These are phyloP conservation scores for Aureobasidium vineae DNA, from an alignment of 2,329 filamentous ascomycete species.

Conservation along the genomic window DNA sequence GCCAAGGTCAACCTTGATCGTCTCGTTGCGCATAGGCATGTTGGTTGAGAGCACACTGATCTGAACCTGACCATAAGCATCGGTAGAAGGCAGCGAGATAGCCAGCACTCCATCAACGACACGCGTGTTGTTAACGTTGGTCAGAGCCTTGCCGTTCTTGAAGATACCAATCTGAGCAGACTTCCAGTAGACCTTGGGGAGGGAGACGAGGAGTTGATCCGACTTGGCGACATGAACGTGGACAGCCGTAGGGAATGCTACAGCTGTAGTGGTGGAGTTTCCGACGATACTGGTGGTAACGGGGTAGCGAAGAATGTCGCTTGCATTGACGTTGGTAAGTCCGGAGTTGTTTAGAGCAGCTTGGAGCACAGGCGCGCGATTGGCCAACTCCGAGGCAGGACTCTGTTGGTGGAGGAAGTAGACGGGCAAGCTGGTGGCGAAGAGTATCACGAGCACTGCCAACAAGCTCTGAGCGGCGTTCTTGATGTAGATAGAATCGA, in stretches of 20 bases:
- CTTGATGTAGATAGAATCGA: background rate
- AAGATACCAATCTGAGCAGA: constrained; percentile 8
- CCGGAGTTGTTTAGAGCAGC: constrained; percentile 15
- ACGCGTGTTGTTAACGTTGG: constrained; percentile 8
- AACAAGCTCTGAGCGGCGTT: background rate
- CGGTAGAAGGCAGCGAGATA: constrained; percentile 5
- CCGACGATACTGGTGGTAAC: background rate
- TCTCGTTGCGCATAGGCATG: constrained; percentile 16
- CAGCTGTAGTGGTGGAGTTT: background rate
- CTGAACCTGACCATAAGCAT: constrained; percentile 23
- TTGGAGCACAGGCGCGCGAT: constrained; percentile 1
- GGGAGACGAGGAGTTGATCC: constrained; percentile 21
- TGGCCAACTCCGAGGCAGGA: constrained; percentile 3
- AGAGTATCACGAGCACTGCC: background rate
- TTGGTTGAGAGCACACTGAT: constrained; percentile 5
- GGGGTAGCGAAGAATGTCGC: constrained; percentile 20
- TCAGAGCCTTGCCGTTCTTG: constrained; percentile 16
- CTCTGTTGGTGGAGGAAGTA: background rate
- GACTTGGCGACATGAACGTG: constrained; percentile 19
- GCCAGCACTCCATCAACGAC: constrained; percentile 21
- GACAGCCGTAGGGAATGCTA: constrained; percentile 15
- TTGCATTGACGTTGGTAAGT: constrained; percentile 14
- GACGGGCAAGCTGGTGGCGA: background rate
- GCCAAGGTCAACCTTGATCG: constrained; percentile 24
- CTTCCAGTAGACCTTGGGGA: constrained; percentile 20